Base-by-base conservation (phyloP, 768 basidiomycete genomes). In the Lactarius sp. region DNA sequence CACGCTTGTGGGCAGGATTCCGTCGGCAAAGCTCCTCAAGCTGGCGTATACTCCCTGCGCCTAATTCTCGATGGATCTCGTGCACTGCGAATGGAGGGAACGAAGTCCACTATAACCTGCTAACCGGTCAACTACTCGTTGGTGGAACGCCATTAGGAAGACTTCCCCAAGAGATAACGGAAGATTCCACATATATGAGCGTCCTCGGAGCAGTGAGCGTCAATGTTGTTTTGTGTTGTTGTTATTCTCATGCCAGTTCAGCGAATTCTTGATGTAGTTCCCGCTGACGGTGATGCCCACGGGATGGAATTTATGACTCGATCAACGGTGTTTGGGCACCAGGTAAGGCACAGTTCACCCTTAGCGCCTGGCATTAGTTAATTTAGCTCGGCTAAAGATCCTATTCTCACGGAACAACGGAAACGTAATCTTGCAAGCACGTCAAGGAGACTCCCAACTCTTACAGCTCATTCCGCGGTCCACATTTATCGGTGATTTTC, bases 71-170 rank as follows among this genome's bases (percentile, higher is more conserved):
- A 27, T 27, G 27, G 27, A 27, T 27, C 27, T 27, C 27, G 27
- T 27, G 27, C 27, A 27, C 27, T 27, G 1, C 27, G 27, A 27
- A 27, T 2, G 27, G 27, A 27, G 2, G 27, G 27, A 27, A 27
- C 27, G 27, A 27, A 27, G 27, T 27, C 27, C 27, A 27, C 27
- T 27, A 27, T 27, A 27, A 27, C 27, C 27, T 27, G 27, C 3
- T 27, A 27, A 27, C 27, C 18, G 81, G 80, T 13, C 54, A 68
- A 27, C 69, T 83, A 1, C 71, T 81, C 18, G 71, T 83, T 10
- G 69, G 77, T 12, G 81, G 80, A 9, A 74, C 74, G 60, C 72
- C 75, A 1, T 60, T 78, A 9, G 76, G 27, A 27, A 27, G 27
- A 27, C 27, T 27, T 27, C 27, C 27, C 27, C 27, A 27, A 27